Evolutionary conservation across 2,329 filamentous ascomycete species (phyloP).

Genomic region (Calycina herbarum): DNA sequence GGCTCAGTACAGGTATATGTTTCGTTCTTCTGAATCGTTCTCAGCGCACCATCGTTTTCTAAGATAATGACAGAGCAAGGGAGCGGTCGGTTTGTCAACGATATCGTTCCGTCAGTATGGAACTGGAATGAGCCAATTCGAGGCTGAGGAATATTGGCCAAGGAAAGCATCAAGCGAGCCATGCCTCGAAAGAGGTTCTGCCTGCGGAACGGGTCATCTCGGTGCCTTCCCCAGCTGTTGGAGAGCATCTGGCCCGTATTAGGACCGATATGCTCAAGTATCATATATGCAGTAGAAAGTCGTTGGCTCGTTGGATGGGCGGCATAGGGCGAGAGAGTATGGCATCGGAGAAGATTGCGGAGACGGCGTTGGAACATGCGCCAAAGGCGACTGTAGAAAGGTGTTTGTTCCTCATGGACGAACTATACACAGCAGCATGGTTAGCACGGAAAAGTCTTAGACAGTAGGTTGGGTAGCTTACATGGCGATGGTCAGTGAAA

Average conservation of each 20-base stretch:
- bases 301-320: conserved; percentile 10
- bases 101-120: conserved; percentile 37
- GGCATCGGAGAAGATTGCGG: conserved; percentile 22
- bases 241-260: conserved; percentile 36
- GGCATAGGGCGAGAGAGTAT: conserved; percentile 21
- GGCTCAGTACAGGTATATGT: conserved; percentile 36
- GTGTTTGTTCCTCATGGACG: conserved; percentile 20
- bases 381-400: conserved; percentile 25
- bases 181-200: conserved; percentile 38
- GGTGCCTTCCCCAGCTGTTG: conserved; percentile 27
- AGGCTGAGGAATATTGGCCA: conserved; percentile 27
- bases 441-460: conserved; percentile 18
- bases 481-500: conserved; percentile 28
- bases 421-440: conserved; percentile 23
- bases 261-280: conserved; percentile 23
- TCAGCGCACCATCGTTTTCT: conserved; percentile 39
- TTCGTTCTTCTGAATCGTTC: conserved; percentile 34
- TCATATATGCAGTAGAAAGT: conserved; percentile 25
- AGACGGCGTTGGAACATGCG: conserved; percentile 21
- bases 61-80: conserved; percentile 34
- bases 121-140: conserved; percentile 31
- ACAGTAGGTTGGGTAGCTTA: conserved; percentile 18
- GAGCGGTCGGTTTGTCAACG: conserved; percentile 39
- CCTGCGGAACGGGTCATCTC: conserved; percentile 24
- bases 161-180: conserved; percentile 31